Conservation (phyloP, 768 basidiomycete species). For the Trichaptum fuscoviolaceum region DNA sequence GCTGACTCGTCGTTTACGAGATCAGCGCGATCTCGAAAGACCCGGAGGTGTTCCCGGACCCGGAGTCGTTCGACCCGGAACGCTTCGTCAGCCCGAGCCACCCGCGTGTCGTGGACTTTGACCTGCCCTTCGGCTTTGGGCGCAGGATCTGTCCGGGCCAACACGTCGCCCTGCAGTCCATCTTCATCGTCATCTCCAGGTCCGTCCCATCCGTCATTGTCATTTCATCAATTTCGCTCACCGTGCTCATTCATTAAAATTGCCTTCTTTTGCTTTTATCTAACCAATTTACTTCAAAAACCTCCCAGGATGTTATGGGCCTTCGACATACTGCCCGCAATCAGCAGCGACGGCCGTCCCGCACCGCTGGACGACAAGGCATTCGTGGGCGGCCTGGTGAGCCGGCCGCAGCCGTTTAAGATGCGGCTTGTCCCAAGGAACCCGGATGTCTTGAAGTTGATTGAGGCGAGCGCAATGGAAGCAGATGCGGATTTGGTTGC, state of each 20-base stretch:
- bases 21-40: slow-evolving; percentile 15
- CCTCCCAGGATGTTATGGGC: slow-evolving; percentile 15
- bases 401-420: neutral
- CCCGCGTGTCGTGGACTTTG: slow-evolving; percentile 13
- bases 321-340: slow-evolving; percentile 12
- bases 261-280: neutral
- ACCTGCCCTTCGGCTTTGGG: slow-evolving; percentile 19
- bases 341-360: neutral
- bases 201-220: neutral
- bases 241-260: no score
- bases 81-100: slow-evolving; percentile 16
- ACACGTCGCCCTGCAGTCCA: slow-evolving; percentile 14
- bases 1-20: slow-evolving; percentile 1
- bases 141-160: slow-evolving; percentile 17
- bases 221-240: no score
- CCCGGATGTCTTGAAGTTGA: slow-evolving; percentile 3
- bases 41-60: slow-evolving; percentile 17
- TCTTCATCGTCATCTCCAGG: slow-evolving; percentile 13
- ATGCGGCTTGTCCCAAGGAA: neutral
- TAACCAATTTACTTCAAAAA: neutral
- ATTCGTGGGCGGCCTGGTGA: neutral
- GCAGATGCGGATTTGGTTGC: neutral
- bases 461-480: neutral
- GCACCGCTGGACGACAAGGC: neutral
- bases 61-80: slow-evolving; percentile 20